These are phyloP conservation scores for Achaetomium macrosporum DNA, from an alignment of 2,329 filamentous ascomycete species.

Conservation along the genomic window DNA sequence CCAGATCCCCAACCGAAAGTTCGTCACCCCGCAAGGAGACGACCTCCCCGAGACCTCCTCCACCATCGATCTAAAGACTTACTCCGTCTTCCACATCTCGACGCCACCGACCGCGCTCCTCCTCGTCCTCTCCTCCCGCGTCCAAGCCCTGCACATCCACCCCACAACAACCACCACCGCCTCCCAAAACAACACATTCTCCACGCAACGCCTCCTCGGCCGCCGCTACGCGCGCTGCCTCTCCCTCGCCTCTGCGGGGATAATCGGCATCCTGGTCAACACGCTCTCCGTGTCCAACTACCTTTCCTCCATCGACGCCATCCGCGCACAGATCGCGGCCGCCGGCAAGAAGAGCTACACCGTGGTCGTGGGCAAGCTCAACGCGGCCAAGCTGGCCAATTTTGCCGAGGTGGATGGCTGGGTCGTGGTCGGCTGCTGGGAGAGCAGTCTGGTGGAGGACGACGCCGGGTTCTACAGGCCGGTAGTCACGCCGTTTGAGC, in stretches of 20 bases:
- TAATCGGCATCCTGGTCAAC: constrained; percentile 93
- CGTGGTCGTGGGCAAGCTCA: constrained; percentile 93
- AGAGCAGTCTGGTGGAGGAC: constrained; percentile 86
- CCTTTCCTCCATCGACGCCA: constrained; percentile 67
- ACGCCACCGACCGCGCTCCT: constrained; percentile 76
- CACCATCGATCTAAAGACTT: constrained; percentile 50
- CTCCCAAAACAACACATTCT: constrained; percentile 33
- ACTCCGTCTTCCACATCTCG: constrained; percentile 80
- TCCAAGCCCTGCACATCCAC: constrained; percentile 73
- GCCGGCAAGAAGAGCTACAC: constrained; percentile 94
- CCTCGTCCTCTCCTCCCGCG: constrained; percentile 77
- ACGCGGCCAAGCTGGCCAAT: constrained; percentile 92
- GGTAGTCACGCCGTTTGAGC: constrained; percentile 91
- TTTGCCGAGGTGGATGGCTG: constrained; percentile 93
- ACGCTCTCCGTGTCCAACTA: constrained; percentile 91
- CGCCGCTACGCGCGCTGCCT: constrained; percentile 86
- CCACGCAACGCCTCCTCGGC: constrained; percentile 53
- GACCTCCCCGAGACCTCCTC: constrained; percentile 37
- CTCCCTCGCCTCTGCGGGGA: constrained; percentile 68
- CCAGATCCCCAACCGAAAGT: constrained; percentile 74
- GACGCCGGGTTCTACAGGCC: constrained; percentile 76
- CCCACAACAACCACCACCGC: constrained; percentile 45
- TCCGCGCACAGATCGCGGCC: constrained; percentile 65
- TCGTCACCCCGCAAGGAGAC: constrained; percentile 31
- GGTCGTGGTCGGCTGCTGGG: constrained; percentile 98